phyloP scores from a whole-genome alignment of 805 yeast species.

The Zygosaccharomyces lentus region DNA sequence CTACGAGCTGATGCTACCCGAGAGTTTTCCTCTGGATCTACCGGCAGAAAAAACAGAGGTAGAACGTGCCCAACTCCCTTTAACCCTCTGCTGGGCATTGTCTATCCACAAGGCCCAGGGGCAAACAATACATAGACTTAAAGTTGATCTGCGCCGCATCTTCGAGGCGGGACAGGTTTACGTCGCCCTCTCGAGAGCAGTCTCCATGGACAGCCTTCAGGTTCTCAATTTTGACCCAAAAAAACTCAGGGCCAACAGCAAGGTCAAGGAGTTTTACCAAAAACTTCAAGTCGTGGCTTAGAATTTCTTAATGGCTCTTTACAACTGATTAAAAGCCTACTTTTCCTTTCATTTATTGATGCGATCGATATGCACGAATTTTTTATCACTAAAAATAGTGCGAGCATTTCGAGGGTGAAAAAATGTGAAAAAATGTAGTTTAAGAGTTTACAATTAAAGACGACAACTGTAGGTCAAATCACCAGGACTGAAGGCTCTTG shows the following conservation, averaged over 20 bases:
- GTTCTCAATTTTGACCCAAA: constrained; percentile 58
- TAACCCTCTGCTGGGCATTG: constrained; percentile 74
- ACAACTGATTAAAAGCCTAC: background rate
- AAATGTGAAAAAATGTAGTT: constrained; percentile 2
- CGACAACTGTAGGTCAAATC: background rate
- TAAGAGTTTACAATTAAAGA: background rate
- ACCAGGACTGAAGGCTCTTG: background rate
- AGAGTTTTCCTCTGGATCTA: constrained; percentile 39
- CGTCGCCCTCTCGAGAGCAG: constrained; percentile 78
- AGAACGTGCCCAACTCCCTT: constrained; percentile 58
- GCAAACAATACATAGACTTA: constrained; percentile 67
- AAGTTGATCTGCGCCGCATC: constrained; percentile 59
- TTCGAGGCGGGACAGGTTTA: constrained; percentile 84
- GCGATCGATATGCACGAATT: background rate
- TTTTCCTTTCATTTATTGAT: background rate
- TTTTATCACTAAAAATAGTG: constrained; percentile 4
- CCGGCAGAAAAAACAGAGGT: constrained; percentile 33
- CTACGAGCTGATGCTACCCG: constrained; percentile 36
- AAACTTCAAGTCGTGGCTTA: constrained; percentile 34
- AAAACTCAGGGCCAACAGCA: constrained; percentile 54
- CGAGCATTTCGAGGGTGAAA: constrained; percentile 6
- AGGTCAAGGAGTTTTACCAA: constrained; percentile 59
- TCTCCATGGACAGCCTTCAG: constrained; percentile 59
- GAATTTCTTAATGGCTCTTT: background rate
- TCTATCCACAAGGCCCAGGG: constrained; percentile 86